A percentile compares a stretch with the other conserved stretches of the same genome.
Evolutionary conservation across 2,329 filamentous ascomycete genomes (phyloP).

Genomic region (Xylaria hypoxylon): DNA sequence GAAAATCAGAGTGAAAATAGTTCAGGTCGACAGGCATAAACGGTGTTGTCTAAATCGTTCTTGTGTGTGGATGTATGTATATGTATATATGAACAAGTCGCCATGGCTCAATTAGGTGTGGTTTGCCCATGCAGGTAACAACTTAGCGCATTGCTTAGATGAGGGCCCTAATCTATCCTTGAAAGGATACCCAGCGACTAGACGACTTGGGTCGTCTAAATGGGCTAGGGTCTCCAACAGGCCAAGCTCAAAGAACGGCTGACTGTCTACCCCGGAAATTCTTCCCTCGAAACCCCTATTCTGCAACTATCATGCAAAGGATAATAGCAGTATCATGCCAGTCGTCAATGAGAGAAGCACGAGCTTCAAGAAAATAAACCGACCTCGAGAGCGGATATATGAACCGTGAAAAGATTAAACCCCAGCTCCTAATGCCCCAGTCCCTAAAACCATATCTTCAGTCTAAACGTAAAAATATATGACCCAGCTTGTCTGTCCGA

Average conservation of each 20-base stretch:
- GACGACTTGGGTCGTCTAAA: conserved; percentile 6
- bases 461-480: conserved; percentile 37
- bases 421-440: conserved; percentile 28
- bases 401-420: conserved; percentile 28
- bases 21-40: conserved; percentile 5
- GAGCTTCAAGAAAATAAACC: conserved; percentile 27
- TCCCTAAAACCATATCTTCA: conserved; percentile 29
- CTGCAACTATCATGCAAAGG: conserved; percentile 37
- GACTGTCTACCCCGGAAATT: conserved; percentile 17
- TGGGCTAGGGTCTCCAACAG: not conserved
- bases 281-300: conserved; percentile 21
- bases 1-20: not conserved
- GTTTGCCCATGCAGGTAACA: not conserved
- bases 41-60: conserved; percentile 23
- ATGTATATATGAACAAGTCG: conserved; percentile 34
- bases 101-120: conserved; percentile 5
- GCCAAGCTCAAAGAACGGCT: not conserved
- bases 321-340: conserved; percentile 44
- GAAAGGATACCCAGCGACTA: not conserved
- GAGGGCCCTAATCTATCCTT: conserved; percentile 8
- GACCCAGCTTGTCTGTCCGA: not conserved
- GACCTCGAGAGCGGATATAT: conserved; percentile 14
- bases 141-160: not conserved
- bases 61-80: conserved; percentile 23
- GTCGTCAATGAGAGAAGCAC: conserved; percentile 46